Base-by-base conservation (phyloP, 768 basidiomycete species). In the Termitomyces sp. region DNA sequence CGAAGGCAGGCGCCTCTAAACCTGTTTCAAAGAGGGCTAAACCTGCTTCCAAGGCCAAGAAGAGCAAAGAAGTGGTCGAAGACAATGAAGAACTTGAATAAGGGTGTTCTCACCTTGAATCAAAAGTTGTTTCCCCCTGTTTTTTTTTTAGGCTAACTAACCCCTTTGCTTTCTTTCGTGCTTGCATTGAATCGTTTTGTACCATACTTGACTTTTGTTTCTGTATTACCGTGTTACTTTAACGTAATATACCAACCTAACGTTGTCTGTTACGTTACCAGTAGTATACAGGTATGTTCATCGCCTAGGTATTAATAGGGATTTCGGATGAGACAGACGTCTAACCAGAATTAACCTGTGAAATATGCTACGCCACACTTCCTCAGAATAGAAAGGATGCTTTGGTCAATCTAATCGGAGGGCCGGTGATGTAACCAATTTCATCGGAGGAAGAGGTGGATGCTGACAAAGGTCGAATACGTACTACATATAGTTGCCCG, bases 61-160 rank as follows among this genome's bases (percentile, higher is more conserved):
- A 81, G 71, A 74, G 73, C 58, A 80, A 80, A 63, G 79, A 70
- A 58, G 63, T 69, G 24, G 63, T 78, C 19, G 79, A 80, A 51
- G 79, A 80, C 12, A 70, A 73, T 35, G 76, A 76, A 34, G 71
- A 71, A 60, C 19, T 14, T 34, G 60, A 64, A n/a, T 61, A 38
- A 53, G 19, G 30, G 12, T 17, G 22, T 5, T 26, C 19, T 44
- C 37, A 19, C 32, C 8, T 17, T 9, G 4, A 34, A 22, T 50
- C 21, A 21, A 40, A 34, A 34, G 19, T 47, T 24, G 28, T 30
- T 43, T 32, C 21, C 14, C 7, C 32, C 8, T 10, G n/a, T 10
- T 51, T 52, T 17, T 34, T 10, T 17, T 30, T 32, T 9, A 2
- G 32, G 38, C n/a, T n/a, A n/a, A 8, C 11, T 10, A 21, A 28